A percentile compares a stretch with the other conserved stretches of the same genome.
Conservation (phyloP, 345 rosid species). For the Sapria himalayana region DNA sequence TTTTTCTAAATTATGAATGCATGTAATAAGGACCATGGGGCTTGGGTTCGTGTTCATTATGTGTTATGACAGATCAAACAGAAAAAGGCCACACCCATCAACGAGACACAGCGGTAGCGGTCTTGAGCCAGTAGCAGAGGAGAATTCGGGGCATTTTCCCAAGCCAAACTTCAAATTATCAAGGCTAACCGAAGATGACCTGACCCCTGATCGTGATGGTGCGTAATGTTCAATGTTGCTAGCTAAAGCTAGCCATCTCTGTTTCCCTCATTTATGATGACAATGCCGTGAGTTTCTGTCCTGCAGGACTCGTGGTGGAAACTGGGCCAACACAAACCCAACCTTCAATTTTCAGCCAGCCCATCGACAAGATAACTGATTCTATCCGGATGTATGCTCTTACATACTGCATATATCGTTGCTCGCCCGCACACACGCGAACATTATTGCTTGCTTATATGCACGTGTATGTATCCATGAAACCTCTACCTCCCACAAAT, state of each 20-base stretch:
- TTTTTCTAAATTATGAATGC: no score
- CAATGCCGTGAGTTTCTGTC: no score
- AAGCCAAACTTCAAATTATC: conserved; percentile 30
- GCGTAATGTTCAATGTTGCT: no score
- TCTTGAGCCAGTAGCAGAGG: conserved; percentile 67
- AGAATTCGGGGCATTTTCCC: conserved; percentile 16
- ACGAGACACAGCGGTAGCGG: conserved; percentile 34
- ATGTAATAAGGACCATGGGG: no score
- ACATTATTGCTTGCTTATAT: neutral
- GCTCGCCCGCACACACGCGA: no score
- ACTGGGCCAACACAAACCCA: conserved; percentile 68
- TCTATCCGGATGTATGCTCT: conserved; percentile 44
- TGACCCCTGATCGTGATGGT: conserved; percentile 31
- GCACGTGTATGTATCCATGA: no score
- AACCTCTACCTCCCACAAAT: no score
- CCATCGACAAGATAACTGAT: conserved; percentile 44
- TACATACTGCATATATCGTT: no score
- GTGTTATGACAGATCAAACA: conserved; percentile 26
- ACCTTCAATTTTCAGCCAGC: conserved; percentile 15
- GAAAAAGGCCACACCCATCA: conserved; percentile 27
- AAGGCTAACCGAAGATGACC: conserved; percentile 26
- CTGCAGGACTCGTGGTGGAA: conserved; percentile 44
- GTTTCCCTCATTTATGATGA: no score
- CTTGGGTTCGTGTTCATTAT: conserved; percentile 5
- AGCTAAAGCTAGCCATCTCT: no score